Evolutionary conservation across 208 protist species (phyloP).

Genomic region (Vickermania spadyakhi): DNA sequence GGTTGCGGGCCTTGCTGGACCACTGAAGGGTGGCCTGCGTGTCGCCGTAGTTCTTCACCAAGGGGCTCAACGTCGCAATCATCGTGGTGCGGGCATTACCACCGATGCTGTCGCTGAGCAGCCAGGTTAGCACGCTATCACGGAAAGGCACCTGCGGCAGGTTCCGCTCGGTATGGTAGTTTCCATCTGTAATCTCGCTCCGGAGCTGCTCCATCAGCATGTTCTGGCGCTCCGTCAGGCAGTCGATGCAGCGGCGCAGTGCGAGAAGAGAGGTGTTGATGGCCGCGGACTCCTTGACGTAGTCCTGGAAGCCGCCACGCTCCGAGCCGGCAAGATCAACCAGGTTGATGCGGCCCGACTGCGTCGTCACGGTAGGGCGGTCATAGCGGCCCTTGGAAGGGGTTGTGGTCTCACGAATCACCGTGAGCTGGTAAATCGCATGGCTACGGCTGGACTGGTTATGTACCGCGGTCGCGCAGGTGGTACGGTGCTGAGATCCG

Average conservation of each 20-base stretch:
- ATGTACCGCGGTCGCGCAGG: conserved; percentile 87
- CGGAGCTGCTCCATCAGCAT: conserved; percentile 81
- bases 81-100: conserved; percentile 89
- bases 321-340: conserved; percentile 88
- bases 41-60: conserved; percentile 84
- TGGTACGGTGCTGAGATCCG: conserved; percentile 87
- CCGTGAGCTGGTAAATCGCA: conserved; percentile 84
- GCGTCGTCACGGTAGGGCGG: conserved; percentile 44
- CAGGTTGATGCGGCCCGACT: conserved; percentile 79
- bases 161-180: conserved; percentile 37
- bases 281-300: conserved; percentile 84
- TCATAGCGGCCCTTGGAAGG: conserved; percentile 64
- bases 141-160: conserved; percentile 88
- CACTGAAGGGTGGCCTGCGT: conserved; percentile 86
- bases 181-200: conserved; percentile 55
- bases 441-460: conserved; percentile 87
- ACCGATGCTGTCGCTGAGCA: conserved; percentile 87
- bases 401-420: conserved; percentile 63
- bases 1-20: conserved; percentile 84
- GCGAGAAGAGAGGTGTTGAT: conserved; percentile 89
- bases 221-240: conserved; percentile 81
- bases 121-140: conserved; percentile 83
- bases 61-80: conserved; percentile 82
- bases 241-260: conserved; percentile 82
- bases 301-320: conserved; percentile 83